These are phyloP conservation scores for Mycena rebaudengoi DNA, from an alignment of 768 basidiomycete species.

Conservation along the genomic window DNA sequence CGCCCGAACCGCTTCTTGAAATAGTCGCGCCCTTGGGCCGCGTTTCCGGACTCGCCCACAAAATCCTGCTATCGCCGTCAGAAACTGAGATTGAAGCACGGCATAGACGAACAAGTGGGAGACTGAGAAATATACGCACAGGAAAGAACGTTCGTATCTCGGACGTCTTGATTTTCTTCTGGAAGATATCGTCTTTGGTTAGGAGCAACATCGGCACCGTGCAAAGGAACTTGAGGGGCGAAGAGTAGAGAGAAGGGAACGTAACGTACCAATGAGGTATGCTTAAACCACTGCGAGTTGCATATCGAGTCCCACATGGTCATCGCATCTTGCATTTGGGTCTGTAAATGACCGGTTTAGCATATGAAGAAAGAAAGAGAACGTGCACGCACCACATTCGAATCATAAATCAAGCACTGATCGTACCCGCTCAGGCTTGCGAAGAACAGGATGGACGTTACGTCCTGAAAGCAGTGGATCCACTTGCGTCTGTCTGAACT, in stretches of 20 bases:
- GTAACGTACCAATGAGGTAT: constrained; percentile 82
- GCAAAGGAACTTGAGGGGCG: not conserved
- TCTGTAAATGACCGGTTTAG: too few relatives aligned
- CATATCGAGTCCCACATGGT: constrained; percentile 98
- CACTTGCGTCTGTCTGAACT: constrained; percentile 93
- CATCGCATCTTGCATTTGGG: constrained; percentile 99
- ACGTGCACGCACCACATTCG: constrained; percentile 85
- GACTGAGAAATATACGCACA: constrained; percentile 47
- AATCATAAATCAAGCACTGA: constrained; percentile 92
- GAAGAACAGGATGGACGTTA: constrained; percentile 91
- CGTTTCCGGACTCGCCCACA: constrained; percentile 79
- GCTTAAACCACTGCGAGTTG: constrained; percentile 96
- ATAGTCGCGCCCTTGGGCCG: constrained; percentile 83
- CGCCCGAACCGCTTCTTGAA: constrained; percentile 88
- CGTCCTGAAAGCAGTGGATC: constrained; percentile 96
- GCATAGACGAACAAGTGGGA: not conserved
- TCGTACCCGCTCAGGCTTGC: constrained; percentile 94
- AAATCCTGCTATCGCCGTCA: too few relatives aligned
- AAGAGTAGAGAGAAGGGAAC: not conserved
- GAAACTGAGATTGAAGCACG: too few relatives aligned
- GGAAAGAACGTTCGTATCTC: constrained; percentile 92
- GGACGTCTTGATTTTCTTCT: constrained; percentile 80
- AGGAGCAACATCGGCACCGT: constrained; percentile 80
- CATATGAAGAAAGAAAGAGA: not conserved
- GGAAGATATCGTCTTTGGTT: constrained; percentile 95